Percentiles rank a stretch among this genome's conserved stretches.
phyloP scores from a whole-genome alignment of 2,329 filamentous ascomycete genomes.

The Aspergillus texensis region DNA sequence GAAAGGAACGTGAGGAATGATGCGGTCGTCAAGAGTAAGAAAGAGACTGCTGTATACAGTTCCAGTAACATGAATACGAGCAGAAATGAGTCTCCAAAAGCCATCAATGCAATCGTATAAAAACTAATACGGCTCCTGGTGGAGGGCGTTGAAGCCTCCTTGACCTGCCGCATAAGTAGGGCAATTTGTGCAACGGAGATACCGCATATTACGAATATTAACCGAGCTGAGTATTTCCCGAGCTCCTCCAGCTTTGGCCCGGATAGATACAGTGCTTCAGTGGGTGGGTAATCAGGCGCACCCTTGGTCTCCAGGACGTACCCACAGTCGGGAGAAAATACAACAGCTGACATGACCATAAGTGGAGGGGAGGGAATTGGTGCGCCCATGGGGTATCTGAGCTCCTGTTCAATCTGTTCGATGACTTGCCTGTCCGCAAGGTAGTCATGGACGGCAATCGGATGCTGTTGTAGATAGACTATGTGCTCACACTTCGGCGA shows the following conservation, averaged over 20 bases:
- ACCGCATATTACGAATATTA: conserved; percentile 56
- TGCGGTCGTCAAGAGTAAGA: conserved; percentile 57
- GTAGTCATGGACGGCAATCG: conserved; percentile 34
- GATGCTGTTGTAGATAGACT: conserved; percentile 73
- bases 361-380: conserved; percentile 54
- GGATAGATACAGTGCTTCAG: conserved; percentile 54
- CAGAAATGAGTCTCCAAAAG: conserved; percentile 63
- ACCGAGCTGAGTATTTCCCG: conserved; percentile 53
- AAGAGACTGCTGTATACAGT: conserved; percentile 58
- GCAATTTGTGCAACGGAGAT: conserved; percentile 57
- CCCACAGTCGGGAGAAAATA: conserved; percentile 69
- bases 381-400: conserved; percentile 62
- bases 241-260: conserved; percentile 63
- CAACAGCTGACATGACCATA: conserved; percentile 61
- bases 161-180: conserved; percentile 64
- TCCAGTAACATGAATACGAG: conserved; percentile 59
- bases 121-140: conserved; percentile 66
- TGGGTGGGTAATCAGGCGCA: conserved; percentile 56
- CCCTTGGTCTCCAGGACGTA: conserved; percentile 65
- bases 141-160: conserved; percentile 66
- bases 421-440: conserved; percentile 42
- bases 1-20: conserved; percentile 64
- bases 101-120: conserved; percentile 64
- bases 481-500: conserved; percentile 86
- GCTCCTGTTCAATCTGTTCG: conserved; percentile 59